Evolutionary conservation across 2,329 filamentous ascomycete genomes (phyloP).

Genomic region (Monosporascus sp.): DNA sequence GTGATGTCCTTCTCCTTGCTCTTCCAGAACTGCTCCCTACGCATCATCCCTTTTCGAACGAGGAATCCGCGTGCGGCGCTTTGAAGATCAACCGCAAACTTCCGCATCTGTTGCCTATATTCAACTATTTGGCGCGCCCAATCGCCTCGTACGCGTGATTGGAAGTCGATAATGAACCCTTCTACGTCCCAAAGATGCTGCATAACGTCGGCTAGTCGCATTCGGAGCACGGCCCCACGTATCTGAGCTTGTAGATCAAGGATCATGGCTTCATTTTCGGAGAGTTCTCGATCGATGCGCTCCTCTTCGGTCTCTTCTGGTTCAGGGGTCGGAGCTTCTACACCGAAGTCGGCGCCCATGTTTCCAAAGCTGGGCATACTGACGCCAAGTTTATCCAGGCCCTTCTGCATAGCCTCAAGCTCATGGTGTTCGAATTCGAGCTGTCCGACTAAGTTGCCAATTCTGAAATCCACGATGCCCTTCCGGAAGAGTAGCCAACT

Average conservation of each 20-base stretch:
- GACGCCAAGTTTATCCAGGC: slow-evolving; percentile 88
- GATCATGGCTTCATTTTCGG: slow-evolving; percentile 67
- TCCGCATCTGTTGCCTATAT: slow-evolving; percentile 78
- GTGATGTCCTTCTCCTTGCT: slow-evolving; percentile 67
- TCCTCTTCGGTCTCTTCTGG: slow-evolving; percentile 89
- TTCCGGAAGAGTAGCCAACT: slow-evolving; percentile 97
- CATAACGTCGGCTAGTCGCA: slow-evolving; percentile 78
- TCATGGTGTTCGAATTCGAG: slow-evolving; percentile 97
- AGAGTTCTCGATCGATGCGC: slow-evolving; percentile 73
- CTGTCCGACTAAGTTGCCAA: slow-evolving; percentile 93
- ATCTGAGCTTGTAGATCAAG: slow-evolving; percentile 82
- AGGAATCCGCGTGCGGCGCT: slow-evolving; percentile 73
- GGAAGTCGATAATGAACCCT: slow-evolving; percentile 70
- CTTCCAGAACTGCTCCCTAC: slow-evolving; percentile 63
- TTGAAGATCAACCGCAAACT: slow-evolving; percentile 75
- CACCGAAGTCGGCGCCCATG: slow-evolving; percentile 92
- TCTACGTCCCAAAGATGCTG: slow-evolving; percentile 85
- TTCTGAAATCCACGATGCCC: slow-evolving; percentile 90
- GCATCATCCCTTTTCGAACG: slow-evolving; percentile 56
- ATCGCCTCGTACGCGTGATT: slow-evolving; percentile 81
- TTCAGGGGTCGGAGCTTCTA: slow-evolving; percentile 67
- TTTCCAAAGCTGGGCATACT: slow-evolving; percentile 98
- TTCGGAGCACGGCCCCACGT: slow-evolving; percentile 71
- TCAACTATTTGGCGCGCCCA: slow-evolving; percentile 77
- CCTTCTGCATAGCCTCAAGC: slow-evolving; percentile 93